A percentile compares a stretch with the other conserved stretches of the same genome.
Conservation (phyloP, 1,284 basidiomycete species). For the Ustilago tritici region DNA sequence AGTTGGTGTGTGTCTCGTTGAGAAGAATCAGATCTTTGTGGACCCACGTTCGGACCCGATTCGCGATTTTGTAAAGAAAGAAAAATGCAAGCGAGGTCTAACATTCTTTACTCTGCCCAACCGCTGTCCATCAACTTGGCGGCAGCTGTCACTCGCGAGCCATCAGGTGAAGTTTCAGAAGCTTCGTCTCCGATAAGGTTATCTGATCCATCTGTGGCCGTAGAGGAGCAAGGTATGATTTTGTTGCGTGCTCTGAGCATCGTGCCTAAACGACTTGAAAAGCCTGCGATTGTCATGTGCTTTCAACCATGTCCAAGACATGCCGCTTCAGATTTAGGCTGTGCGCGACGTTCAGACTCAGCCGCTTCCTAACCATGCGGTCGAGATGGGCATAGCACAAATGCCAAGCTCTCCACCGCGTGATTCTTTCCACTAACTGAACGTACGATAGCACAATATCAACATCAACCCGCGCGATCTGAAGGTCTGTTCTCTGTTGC, state of each 20-base stretch:
- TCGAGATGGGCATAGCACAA: neutral
- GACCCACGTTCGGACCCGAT: neutral
- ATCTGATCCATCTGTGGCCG: too few relatives aligned
- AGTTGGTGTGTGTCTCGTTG: neutral
- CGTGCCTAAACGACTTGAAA: neutral
- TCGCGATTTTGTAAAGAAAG: neutral
- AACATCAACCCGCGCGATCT: conserved; percentile 18
- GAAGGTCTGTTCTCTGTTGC: conserved; percentile 24
- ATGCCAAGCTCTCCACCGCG: neutral
- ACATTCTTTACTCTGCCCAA: neutral
- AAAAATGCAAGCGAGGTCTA: neutral
- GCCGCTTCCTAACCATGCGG: conserved; percentile 2
- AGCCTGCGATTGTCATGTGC: neutral
- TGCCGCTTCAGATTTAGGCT: conserved; percentile 3
- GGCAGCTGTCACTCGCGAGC: too few relatives aligned
- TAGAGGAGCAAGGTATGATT: too few relatives aligned
- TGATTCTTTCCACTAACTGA: neutral
- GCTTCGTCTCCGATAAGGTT: too few relatives aligned
- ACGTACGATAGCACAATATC: conserved; percentile 16
- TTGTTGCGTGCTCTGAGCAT: too few relatives aligned
- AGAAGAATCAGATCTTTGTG: neutral
- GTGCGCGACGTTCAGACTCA: conserved; percentile 4
- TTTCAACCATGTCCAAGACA: conserved; percentile 1
- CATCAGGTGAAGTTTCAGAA: too few relatives aligned
- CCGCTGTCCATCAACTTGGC: too few relatives aligned